These are phyloP conservation scores for Clitoria ternatea DNA, from an alignment of 306 rosid species.

Conservation along the genomic window DNA sequence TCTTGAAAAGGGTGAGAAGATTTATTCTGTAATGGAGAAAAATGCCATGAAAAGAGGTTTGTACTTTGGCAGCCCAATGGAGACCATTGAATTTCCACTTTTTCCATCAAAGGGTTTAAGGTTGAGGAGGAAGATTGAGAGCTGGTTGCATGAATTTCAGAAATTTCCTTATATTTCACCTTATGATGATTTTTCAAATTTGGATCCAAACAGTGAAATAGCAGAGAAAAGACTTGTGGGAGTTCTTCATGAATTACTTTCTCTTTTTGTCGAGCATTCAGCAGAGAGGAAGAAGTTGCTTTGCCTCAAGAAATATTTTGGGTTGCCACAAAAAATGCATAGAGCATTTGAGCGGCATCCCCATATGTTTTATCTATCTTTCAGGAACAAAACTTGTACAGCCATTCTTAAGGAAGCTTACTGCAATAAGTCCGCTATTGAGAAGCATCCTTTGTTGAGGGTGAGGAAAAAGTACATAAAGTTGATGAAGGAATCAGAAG, in stretches of 20 bases:
- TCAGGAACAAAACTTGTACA: constrained; percentile 73
- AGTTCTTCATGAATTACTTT: constrained; percentile 73
- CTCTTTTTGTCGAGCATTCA: constrained; percentile 82
- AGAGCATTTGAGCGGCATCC: constrained; percentile 88
- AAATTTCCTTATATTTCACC: constrained; percentile 86
- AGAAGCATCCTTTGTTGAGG: constrained; percentile 60
- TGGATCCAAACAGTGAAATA: constrained; percentile 57
- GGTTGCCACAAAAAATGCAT: constrained; percentile 86
- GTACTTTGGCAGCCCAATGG: constrained; percentile 47
- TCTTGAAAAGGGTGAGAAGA: constrained; percentile 39
- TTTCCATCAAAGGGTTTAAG: constrained; percentile 80
- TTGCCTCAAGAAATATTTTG: constrained; percentile 71
- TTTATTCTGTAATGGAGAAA: constrained; percentile 59
- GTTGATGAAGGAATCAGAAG: constrained; percentile 60
- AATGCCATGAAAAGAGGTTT: constrained; percentile 56
- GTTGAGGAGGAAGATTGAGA: constrained; percentile 68
- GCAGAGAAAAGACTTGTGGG: constrained; percentile 81
- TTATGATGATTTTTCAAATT: constrained; percentile 51
- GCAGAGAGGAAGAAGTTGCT: constrained; percentile 76
- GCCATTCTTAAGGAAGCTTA: constrained; percentile 82
- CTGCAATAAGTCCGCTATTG: constrained; percentile 41
- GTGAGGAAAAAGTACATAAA: constrained; percentile 69
- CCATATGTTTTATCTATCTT: constrained; percentile 67
- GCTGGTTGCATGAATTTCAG: constrained; percentile 75
- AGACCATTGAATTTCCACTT: constrained; percentile 58